phyloP scores from a whole-genome alignment of 257 asterid species.

The Prunella vulgaris region DNA sequence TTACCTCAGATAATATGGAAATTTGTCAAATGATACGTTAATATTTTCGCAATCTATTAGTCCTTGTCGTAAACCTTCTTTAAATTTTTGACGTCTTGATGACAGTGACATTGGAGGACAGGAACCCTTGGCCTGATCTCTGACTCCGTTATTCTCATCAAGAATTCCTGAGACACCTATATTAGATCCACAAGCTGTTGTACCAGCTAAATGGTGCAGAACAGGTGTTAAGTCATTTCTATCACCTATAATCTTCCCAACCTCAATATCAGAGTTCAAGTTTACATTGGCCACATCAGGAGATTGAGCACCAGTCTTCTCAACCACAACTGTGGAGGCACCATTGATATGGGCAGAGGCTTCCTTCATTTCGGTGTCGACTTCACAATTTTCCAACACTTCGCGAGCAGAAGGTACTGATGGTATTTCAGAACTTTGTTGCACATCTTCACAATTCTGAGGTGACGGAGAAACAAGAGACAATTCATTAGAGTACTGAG shows the following conservation, averaged over 20 bases:
- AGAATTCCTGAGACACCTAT: conserved; percentile 38
- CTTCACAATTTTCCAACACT: conserved; percentile 39
- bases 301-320: conserved; percentile 37
- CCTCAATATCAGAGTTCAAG: conserved; percentile 41
- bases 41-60: conserved; percentile 46
- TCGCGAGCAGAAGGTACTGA: conserved; percentile 51
- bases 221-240: conserved; percentile 49
- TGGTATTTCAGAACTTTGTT: conserved; percentile 50
- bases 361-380: conserved; percentile 57
- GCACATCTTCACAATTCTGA: conserved; percentile 46
- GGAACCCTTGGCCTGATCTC: conserved; percentile 38
- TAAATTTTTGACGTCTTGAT: conserved; percentile 59
- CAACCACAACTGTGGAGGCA: conserved; percentile 31
- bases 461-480: conserved; percentile 54
- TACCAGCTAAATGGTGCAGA: conserved; percentile 42
- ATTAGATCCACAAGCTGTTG: conserved; percentile 44
- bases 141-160: conserved; percentile 41
- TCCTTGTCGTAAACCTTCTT: conserved; percentile 61
- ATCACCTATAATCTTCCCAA: conserved; percentile 46
- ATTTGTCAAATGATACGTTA: conserved; percentile 64
- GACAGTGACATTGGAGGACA: conserved; percentile 42
- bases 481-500: conserved; percentile 47
- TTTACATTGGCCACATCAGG: conserved; percentile 40
- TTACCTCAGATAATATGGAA: conserved; percentile 78
- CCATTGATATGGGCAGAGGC: conserved; percentile 42